Evolutionary conservation across 225 moss, liverwort and hornwort genomes (phyloP), one percentile per base, ranked within the genome.

Genomic region (Lunularia cruciata): DNA sequence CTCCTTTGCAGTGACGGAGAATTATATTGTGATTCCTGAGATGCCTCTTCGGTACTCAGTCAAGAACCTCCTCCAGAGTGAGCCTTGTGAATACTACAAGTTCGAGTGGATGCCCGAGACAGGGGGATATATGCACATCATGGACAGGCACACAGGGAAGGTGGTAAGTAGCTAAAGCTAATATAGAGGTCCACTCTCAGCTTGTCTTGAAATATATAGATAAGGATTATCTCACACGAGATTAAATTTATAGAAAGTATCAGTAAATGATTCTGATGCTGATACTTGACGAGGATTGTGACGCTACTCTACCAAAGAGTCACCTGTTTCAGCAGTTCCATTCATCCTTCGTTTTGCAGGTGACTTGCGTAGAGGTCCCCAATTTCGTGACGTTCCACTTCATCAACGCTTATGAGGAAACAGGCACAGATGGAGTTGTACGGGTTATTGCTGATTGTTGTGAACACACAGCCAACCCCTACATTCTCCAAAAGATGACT

Each of bases 311-410:
- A n/a, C n/a, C n/a, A n/a, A n/a, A n/a, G n/a, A n/a, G n/a, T n/a
- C n/a, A n/a, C n/a, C n/a, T n/a, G n/a, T n/a, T n/a, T n/a, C n/a
- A n/a, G n/a, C n/a, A n/a, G n/a, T n/a, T n/a, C n/a, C n/a, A n/a
- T n/a, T n/a, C n/a, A n/a, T n/a, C n/a, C n/a, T n/a, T n/a, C n/a
- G n/a, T n/a, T n/a, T n/a, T 62, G 30, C 63, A 75, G 79, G 79
- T 74, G 75, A 75, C 55, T 52, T 52, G 52, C 52, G 52, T 52
- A 3, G 52, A 52, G 52, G 78, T 78, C 20, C 78, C 78, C 15
- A 73, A 73, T 57, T 78, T 78, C 51, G 78, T 78, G 35, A 78
- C 78, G 14, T 78, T 78, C 42, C 78, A 78, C 51, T 78, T 78
- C 53, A 78, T 78, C 52, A 78, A 78, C 36, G 78, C 73, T 8